Evolutionary conservation across 2,329 filamentous ascomycete species (phyloP), one percentile per base, ranked within the genome.

Genomic region (Aspergillus puulaauensis): DNA sequence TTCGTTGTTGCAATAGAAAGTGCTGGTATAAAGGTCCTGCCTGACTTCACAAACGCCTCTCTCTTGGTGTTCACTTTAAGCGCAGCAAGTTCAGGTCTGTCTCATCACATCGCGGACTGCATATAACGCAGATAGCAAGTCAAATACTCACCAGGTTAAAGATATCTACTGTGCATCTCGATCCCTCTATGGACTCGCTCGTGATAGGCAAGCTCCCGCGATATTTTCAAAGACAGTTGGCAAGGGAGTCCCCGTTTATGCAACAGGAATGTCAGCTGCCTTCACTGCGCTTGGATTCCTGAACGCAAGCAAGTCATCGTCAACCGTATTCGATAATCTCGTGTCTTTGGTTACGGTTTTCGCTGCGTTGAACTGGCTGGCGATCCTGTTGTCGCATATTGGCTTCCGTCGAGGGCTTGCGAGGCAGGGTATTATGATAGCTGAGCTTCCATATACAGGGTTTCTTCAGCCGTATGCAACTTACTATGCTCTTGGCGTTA

Each of bases 101-200:
- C 21, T 21, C 21, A 21, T 21, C 21, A 21, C 21, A 21, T 21
- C 3, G 21, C 21, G 21, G 21, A 21, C 21, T 21, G 21, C 3
- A 21, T 21, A 21, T 21, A 21, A 21, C 21, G 21, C 21, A 21
- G 21, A 21, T 21, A 21, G 3, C 21, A 21, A 21, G 3, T 21
- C 21, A 21, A 21, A 21, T 21, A 21, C 21, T 21, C 4, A 21
- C 21, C 21, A 21, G 21, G 21, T 21, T 21, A 21, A 21, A 21
- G 88, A 90, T 76, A 76, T 91, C 40, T 91, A 91, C 80, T 89
- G 85, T 66, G 87, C 86, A n/a, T 87, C 83, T 59, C 84, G 88
- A 56, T 89, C 86, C n/a, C 79, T 90, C 44, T 88, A 89, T 72
- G 87, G 86, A 58, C 82, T 92, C 6, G 86, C 89, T 1, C 80